These are phyloP conservation scores for Hypomyces rosellus DNA, from an alignment of 2,329 filamentous ascomycete genomes.

Conservation along the genomic window DNA sequence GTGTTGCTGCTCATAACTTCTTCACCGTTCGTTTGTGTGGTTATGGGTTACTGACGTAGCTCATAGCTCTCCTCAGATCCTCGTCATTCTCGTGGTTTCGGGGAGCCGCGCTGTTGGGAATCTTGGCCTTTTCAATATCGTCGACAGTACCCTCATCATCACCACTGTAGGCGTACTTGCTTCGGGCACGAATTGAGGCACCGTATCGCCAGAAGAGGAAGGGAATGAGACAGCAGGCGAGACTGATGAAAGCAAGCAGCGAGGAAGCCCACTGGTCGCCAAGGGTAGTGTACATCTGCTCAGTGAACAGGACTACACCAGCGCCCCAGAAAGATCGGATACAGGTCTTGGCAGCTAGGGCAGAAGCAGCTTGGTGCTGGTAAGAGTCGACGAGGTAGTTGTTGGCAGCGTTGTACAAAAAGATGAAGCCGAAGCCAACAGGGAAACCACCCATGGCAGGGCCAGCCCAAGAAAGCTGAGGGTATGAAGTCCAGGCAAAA, in stretches of 20 bases:
- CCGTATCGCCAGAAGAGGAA: constrained; percentile 78
- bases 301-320: constrained; percentile 68
- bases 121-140: constrained; percentile 34
- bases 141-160: constrained; percentile 39
- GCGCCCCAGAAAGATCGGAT: constrained; percentile 78
- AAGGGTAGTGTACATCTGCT: constrained; percentile 70
- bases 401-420: constrained; percentile 73
- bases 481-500: constrained; percentile 59
- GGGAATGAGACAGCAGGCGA: constrained; percentile 76
- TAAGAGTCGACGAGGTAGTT: constrained; percentile 64
- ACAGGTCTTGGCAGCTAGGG: constrained; percentile 75
- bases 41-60: constrained; percentile 43
- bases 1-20: too few relatives aligned
- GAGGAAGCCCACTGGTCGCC: constrained; percentile 71
- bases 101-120: constrained; percentile 18
- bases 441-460: constrained; percentile 65
- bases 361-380: constrained; percentile 70
- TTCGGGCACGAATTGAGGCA: constrained; percentile 59
- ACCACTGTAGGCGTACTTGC: constrained; percentile 67
- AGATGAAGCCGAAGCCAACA: constrained; percentile 76
- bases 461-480: constrained; percentile 60
- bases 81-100: constrained; percentile 30
- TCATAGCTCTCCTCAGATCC: constrained; percentile 37
- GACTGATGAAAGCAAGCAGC: constrained; percentile 64
- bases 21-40: neutral